These are phyloP conservation scores for Aristolochia fimbriata DNA, from an alignment of 164 flowering plant genomes.

Conservation along the genomic window DNA sequence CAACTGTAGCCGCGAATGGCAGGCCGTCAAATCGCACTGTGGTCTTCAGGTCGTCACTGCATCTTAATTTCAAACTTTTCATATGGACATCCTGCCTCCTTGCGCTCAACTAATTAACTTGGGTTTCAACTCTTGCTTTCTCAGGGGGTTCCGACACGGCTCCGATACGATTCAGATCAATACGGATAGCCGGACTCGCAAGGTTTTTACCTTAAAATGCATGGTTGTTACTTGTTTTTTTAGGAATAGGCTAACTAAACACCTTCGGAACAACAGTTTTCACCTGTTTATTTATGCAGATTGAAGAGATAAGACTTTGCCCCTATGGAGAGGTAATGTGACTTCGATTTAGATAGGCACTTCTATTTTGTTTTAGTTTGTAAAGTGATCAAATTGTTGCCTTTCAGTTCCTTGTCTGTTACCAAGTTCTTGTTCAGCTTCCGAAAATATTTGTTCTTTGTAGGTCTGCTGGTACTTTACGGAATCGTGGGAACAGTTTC, in stretches of 20 bases:
- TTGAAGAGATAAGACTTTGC: slow-evolving; percentile 63
- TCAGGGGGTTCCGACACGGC: slow-evolving; percentile 65
- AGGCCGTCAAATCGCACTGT: slow-evolving; percentile 89
- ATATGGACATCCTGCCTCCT: background rate
- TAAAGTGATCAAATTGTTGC: too few relatives aligned
- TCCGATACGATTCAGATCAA: slow-evolving; percentile 64
- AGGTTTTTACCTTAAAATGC: slow-evolving; percentile 33
- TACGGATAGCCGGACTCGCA: slow-evolving; percentile 60
- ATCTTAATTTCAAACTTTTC: slow-evolving; percentile 4
- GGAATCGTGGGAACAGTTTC: slow-evolving; percentile 94
- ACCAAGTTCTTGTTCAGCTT: background rate
- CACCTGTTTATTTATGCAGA: slow-evolving; percentile 28
- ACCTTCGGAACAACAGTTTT: background rate
- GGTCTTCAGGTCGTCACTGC: slow-evolving; percentile 66
- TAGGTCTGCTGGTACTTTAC: slow-evolving; percentile 97
- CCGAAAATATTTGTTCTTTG: background rate
- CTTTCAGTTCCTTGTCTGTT: background rate
- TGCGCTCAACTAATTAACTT: background rate
- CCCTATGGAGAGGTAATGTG: slow-evolving; percentile 76
- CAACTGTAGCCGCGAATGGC: slow-evolving; percentile 58
- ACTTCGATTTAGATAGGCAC: slow-evolving; percentile 4
- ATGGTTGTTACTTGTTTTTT: background rate
- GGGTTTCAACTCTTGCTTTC: slow-evolving; percentile 5
- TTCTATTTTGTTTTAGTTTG: background rate
- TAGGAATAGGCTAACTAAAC: too few relatives aligned